Conservation (phyloP, 345 rosid genomes). For the Acer negundo region DNA sequence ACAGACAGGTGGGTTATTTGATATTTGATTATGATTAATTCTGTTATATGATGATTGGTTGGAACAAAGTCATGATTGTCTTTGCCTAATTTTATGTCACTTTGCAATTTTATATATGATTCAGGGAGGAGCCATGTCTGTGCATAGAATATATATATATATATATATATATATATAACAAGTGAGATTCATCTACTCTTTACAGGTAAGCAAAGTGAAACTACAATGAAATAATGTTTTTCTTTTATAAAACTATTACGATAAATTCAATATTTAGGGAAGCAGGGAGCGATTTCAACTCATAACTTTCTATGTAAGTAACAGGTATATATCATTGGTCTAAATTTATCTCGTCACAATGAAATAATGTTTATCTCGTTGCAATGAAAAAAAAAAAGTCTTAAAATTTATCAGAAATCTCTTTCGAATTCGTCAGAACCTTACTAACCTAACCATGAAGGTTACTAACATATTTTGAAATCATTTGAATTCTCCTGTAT, state of each 20-base stretch:
- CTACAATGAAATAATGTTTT: neutral
- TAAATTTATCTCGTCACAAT: too few relatives aligned
- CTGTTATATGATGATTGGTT: slow-evolving; percentile 35
- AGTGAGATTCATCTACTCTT: slow-evolving; percentile 23
- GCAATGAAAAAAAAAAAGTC: neutral
- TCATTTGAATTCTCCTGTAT: too few relatives aligned
- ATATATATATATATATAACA: neutral
- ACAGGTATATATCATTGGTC: too few relatives aligned
- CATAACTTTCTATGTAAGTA: too few relatives aligned
- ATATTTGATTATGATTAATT: slow-evolving; percentile 31
- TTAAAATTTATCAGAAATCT: too few relatives aligned
- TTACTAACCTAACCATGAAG: too few relatives aligned
- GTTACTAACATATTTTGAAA: too few relatives aligned
- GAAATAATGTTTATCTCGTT: too few relatives aligned
- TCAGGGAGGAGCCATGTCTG: slow-evolving; percentile 14
- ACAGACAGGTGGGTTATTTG: slow-evolving; percentile 30
- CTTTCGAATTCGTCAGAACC: too few relatives aligned
- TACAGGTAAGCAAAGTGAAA: slow-evolving; percentile 10
- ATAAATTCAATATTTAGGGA: too few relatives aligned
- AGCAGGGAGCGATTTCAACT: too few relatives aligned
- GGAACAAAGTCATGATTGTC: slow-evolving; percentile 23
- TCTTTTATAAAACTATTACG: too few relatives aligned
- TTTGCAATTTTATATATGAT: slow-evolving; percentile 14
- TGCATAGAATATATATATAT: slow-evolving; percentile 10
- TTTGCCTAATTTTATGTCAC: slow-evolving; percentile 32